Evolutionary conservation across 2,329 filamentous ascomycete species (phyloP), one percentile per base, ranked within the genome.

Genomic region (Cercospora sp.): DNA sequence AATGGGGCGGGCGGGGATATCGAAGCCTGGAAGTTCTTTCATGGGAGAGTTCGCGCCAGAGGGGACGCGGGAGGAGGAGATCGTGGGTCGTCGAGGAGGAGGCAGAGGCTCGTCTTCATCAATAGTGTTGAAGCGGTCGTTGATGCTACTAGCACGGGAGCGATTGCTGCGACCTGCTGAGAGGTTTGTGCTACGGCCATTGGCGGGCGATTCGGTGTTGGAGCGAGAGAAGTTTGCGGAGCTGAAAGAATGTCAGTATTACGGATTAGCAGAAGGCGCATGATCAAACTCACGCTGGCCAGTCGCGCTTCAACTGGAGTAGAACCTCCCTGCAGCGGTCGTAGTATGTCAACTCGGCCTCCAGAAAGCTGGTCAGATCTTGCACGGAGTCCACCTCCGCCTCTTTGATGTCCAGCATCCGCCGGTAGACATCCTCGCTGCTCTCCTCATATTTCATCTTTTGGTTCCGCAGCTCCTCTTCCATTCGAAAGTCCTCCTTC

Each of bases 381-480:
- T 87, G 85, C 51, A 97, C 87, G 76, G 90, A 93, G 71, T 98
- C 94, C 53, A 85, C 85, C 80, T 98, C 94, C 24, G 92, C 88
- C 75, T 97, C 94, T 82, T 95, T 94, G 82, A 98, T 96, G 77
- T 98, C 94, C 80, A 96, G 89, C 95, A 98, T 98, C 65, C 94
- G 88, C 68, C 94, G 88, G 74, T 90, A 87, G 65, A 98, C 94
- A 75, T 98, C 94, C 77, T 98, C 94, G 77, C 88, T 95, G 16
- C 92, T 90, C 82, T 98, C 95, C 78, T 98, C 95, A 77, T 97
- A 98, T 81, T 98, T 98, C 75, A 92, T 91, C 80, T 97, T 97
- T 79, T 95, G 92, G 30, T 89, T 87, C 66, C 94, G 91, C 64
- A 97, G 87, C 80, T 98, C 94, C 78, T 98, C 94, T 80, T 98